Conservation (phyloP, 2,329 filamentous ascomycete genomes). For the Hymenoscyphus infarciens region DNA sequence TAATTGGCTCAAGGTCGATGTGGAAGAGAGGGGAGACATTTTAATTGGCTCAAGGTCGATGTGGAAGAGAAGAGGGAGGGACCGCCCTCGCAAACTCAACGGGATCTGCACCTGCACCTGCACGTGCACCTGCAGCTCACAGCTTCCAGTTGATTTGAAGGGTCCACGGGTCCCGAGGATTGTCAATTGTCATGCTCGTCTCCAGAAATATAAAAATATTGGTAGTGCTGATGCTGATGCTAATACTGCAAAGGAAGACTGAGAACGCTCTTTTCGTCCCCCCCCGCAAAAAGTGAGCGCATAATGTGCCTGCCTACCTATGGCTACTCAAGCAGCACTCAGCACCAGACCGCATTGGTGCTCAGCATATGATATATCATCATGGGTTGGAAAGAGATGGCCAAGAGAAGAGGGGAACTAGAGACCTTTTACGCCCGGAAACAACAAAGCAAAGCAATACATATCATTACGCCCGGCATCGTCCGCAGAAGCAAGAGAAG, state of each 20-base stretch:
- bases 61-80: too few relatives aligned
- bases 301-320: not conserved
- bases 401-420: not conserved
- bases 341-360: not conserved
- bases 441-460: too few relatives aligned
- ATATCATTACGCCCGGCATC: not conserved
- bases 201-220: not conserved
- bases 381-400: not conserved
- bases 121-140: not conserved
- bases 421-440: not conserved
- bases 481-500: not conserved
- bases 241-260: not conserved
- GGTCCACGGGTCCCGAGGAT: too few relatives aligned
- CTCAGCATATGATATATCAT: not conserved
- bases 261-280: slow-evolving; percentile 1
- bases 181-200: not conserved
- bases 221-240: too few relatives aligned
- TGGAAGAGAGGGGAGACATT: too few relatives aligned
- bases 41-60: too few relatives aligned
- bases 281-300: not conserved
- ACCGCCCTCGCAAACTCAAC: not conserved
- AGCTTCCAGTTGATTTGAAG: not conserved
- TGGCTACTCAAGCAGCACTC: not conserved
- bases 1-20: too few relatives aligned
- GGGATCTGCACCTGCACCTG: slow-evolving; percentile 2